These are phyloP conservation scores for Malassezia yamatoensis DNA, from an alignment of 1,284 basidiomycete species.

Conservation along the genomic window DNA sequence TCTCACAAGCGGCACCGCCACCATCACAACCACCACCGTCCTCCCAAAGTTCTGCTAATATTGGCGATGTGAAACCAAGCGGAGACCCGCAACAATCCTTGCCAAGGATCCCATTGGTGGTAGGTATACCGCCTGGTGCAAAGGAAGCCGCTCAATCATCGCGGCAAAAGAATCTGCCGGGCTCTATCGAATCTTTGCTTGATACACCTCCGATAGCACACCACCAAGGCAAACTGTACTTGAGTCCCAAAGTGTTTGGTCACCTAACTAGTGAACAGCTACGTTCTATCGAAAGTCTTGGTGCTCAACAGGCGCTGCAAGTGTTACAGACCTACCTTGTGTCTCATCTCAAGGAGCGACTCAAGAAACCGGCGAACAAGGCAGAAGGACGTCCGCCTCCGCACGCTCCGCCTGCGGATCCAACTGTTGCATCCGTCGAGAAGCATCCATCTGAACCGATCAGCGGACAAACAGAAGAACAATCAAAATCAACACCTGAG, in stretches of 20 bases:
- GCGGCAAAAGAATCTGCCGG: constrained; percentile 38
- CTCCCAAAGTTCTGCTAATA: constrained; percentile 6
- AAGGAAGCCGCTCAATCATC: constrained; percentile 37
- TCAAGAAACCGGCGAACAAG: constrained; percentile 32
- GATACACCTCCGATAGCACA: constrained; percentile 65
- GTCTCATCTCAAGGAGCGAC: constrained; percentile 69
- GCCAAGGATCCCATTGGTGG: constrained; percentile 55
- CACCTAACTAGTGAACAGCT: constrained; percentile 65
- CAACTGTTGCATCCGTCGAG: not conserved
- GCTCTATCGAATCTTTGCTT: constrained; percentile 45
- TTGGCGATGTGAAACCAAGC: not conserved
- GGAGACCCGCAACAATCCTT: constrained; percentile 9
- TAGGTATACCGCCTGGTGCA: constrained; percentile 55
- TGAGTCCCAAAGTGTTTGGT: constrained; percentile 73
- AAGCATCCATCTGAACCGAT: no score
- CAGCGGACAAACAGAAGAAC: no score
- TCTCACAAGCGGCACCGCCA: not conserved
- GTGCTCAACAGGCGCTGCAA: constrained; percentile 69
- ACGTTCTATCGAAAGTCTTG: constrained; percentile 65
- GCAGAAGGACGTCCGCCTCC: not conserved
- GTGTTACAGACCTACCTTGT: constrained; percentile 75
- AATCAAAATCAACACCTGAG: not conserved
- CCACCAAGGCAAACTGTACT: constrained; percentile 70
- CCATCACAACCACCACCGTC: not conserved
- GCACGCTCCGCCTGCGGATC: not conserved